Percentiles rank a stretch among this genome's conserved stretches.
Conservation (phyloP, 305 asterid species). For the Fraxinus nigra region DNA sequence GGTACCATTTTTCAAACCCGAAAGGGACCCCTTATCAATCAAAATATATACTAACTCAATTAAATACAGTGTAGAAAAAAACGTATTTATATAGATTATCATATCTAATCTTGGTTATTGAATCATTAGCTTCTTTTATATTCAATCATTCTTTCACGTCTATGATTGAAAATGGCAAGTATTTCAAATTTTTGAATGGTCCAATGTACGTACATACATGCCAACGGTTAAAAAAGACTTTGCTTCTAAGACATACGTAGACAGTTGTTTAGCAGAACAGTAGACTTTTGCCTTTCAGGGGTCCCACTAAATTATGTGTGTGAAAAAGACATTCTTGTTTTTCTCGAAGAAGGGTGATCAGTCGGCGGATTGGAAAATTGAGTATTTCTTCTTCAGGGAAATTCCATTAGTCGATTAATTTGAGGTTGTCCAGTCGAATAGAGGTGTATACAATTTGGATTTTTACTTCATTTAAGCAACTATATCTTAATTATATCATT, state of each 20-base stretch:
- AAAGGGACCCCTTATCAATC: slow-evolving; percentile 54
- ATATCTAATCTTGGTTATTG: slow-evolving; percentile 14
- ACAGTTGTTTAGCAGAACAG: background rate
- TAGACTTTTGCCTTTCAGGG: background rate
- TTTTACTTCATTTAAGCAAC: too few species aligned
- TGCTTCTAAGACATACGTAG: slow-evolving; percentile 59
- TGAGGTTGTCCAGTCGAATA: background rate
- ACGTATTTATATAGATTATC: slow-evolving; percentile 9
- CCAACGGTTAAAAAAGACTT: slow-evolving; percentile 60
- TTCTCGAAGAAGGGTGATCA: slow-evolving; percentile 9
- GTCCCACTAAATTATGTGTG: slow-evolving; percentile 23
- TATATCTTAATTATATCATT: background rate
- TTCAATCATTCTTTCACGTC: background rate
- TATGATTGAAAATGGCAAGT: slow-evolving; percentile 24
- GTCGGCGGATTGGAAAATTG: slow-evolving; percentile 37
- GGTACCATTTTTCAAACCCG: slow-evolving; percentile 45
- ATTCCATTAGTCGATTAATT: background rate
- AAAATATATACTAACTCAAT: slow-evolving; percentile 18
- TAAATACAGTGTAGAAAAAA: slow-evolving; percentile 20
- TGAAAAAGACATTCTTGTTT: slow-evolving; percentile 29
- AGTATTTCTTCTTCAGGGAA: background rate
- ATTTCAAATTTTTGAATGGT: slow-evolving; percentile 27
- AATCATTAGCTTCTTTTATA: slow-evolving; percentile 6
- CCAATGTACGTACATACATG: slow-evolving; percentile 24
- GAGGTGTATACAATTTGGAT: background rate